Evolutionary conservation across 306 rosid species (phyloP), one percentile per base, ranked within the genome.

Genomic region (Cicer chorassanicum): DNA sequence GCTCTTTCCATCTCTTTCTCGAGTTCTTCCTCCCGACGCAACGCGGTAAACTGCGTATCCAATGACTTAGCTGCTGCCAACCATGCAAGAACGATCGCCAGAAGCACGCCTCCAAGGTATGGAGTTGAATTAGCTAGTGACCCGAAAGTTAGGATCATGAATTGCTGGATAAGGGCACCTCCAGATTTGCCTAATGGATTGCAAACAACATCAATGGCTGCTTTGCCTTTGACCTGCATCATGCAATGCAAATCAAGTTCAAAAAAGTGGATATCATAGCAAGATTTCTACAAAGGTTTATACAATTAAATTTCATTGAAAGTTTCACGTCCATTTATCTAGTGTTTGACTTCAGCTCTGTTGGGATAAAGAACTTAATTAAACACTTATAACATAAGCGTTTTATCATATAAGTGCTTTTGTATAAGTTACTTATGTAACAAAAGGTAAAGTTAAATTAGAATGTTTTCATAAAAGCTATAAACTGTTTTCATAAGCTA

Each of bases 141-240:
- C 18, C 98, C 99, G 1, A 95, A 95, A 51, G 84, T 80, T 55
- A 95, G 77, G 82, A 95, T 95, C 99, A 95, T 95, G 74, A 95
- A 92, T 80, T 95, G 99, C 73, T 95, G 99, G 57, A 95, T 95
- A 39, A 92, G 92, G 62, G 99, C 98, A 7, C 99, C 99, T 2
- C 99, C 99, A 15, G 98, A 95, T 57, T 95, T 95, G 57, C 98
- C 98, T 86, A 95, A 66, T 29, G 99, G 99, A 79, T 95, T 95
- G 91, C 99, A 95, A 68, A 95, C 99, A 4, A 92, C 98, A 78
- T 95, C 99, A 50, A 95, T 95, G 73, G 99, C 99, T 1, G 99
- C 99, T 89, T 95, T 95, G 13, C 99, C 99, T 79, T 95, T 95
- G 59, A 95, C 96, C 98, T 95, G 60, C 9, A 67, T 24, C 65